A percentile compares a stretch with the other conserved stretches of the same genome.
Conservation (phyloP, 1,284 basidiomycete species). For the Meira nashicola region DNA sequence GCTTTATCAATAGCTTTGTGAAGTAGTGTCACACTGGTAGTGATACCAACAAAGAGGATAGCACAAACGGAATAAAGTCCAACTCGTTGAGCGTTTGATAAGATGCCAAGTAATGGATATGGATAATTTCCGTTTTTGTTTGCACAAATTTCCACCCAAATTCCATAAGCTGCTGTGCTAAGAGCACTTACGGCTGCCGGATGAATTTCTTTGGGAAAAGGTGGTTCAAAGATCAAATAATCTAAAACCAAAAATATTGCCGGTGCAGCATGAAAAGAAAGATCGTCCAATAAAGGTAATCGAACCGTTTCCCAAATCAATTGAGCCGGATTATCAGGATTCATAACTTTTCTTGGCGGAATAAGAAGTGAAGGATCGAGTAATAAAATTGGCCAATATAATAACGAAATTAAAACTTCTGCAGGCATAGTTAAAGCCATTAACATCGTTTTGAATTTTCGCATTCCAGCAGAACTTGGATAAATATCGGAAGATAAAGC, state of each 20-base stretch:
- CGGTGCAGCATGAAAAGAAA: constrained; percentile 35
- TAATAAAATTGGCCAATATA: constrained; percentile 33
- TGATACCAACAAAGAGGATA: constrained; percentile 8
- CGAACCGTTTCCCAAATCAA: constrained; percentile 23
- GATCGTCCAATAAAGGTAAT: constrained; percentile 28
- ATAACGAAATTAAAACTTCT: constrained; percentile 29
- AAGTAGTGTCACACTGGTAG: constrained; percentile 8
- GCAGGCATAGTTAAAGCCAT: constrained; percentile 23
- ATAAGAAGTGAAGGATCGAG: constrained; percentile 30
- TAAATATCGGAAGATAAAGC: background rate
- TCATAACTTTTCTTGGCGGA: constrained; percentile 22
- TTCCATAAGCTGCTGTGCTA: constrained; percentile 12
- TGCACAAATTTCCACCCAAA: constrained; percentile 33
- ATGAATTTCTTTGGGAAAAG: constrained; percentile 10
- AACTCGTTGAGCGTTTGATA: constrained; percentile 15
- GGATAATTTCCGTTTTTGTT: constrained; percentile 27
- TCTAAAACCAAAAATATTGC: constrained; percentile 26
- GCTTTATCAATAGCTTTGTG: constrained; percentile 15
- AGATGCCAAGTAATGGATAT: constrained; percentile 32
- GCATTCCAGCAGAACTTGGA: background rate
- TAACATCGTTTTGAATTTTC: constrained; percentile 15
- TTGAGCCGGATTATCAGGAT: constrained; percentile 33
- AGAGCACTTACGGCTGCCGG: constrained; percentile 3
- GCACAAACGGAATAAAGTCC: constrained; percentile 20
- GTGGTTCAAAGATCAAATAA: constrained; percentile 10